Evolutionary conservation across 2,329 filamentous ascomycete genomes (phyloP), one percentile per base, ranked within the genome.

Genomic region (Aspergillus arachidicola): DNA sequence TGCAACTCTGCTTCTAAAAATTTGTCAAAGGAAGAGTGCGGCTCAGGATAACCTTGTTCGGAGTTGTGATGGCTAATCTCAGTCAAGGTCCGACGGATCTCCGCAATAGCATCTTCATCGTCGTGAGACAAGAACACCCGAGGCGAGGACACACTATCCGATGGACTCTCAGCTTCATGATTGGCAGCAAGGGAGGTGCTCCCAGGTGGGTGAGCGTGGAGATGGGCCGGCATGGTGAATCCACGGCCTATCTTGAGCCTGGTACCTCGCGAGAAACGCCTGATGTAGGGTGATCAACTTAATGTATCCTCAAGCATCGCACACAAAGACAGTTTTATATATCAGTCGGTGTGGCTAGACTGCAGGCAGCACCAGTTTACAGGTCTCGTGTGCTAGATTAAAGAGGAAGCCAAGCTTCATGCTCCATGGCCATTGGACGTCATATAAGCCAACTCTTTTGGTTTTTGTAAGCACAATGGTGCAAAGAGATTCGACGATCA

Each of bases 1-100:
- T 91, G 89, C 68, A 90, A 87, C 2, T 90, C 90, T 68, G 90
- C 86, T 38, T 86, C 85, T 76, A 92, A 87, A 71, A 93, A 92
- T 21, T 85, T 80, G 51, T 86, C 85, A 10, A 92, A 83, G 38
- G 89, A 84, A 59, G 92, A 92, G 14, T 87, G 88, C 1, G 74
- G 75, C 51, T 77, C 75, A 6, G 73, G 38, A 60, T 76, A 75
- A 19, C 61, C 55, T 26, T 61, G 68, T 16, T 12, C 6, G 51
- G 30, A 21, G 21, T 51, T 62, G 19, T 63, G 62, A 1, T 60
- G 59, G 26, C 58, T 67, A 19, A 64, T 64, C 41, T 69, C 63
- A 1, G 74, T 77, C 58, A 77, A 54, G 4, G 71, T 73, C 9
- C 66, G 72, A 65, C 76, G 74, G 28, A 77, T 74, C 23, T 74